These are phyloP conservation scores for Trichoderma citrinoviride DNA, from an alignment of 2,329 filamentous ascomycete species.

Conservation along the genomic window DNA sequence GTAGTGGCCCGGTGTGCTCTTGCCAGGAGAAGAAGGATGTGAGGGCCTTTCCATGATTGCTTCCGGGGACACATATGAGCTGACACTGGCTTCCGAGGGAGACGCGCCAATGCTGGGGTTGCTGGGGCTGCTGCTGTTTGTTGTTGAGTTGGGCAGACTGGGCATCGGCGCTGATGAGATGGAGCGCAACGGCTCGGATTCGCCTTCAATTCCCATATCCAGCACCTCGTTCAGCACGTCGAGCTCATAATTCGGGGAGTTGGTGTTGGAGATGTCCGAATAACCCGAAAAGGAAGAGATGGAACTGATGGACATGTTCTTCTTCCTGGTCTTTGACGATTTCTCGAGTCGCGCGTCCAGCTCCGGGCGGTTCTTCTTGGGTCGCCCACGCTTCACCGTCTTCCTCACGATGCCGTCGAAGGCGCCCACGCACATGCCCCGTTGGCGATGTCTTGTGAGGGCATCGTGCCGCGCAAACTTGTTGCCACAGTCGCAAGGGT, in stretches of 20 bases:
- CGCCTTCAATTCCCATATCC: constrained; percentile 39
- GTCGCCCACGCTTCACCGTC: constrained; percentile 60
- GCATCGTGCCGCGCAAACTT: constrained; percentile 95
- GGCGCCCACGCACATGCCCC: constrained; percentile 93
- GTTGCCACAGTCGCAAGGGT: constrained; percentile 90
- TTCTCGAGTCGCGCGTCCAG: constrained; percentile 57
- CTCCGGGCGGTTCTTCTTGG: constrained; percentile 60
- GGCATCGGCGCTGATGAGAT: constrained; percentile 49
- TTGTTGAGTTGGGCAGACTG: constrained; percentile 28
- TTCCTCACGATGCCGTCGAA: constrained; percentile 73
- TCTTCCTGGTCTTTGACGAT: constrained; percentile 55
- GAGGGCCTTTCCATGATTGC: constrained; percentile 42
- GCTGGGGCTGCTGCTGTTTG: constrained; percentile 28
- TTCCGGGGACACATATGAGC: constrained; percentile 49
- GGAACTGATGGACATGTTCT: constrained; percentile 50
- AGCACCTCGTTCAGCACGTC: constrained; percentile 50
- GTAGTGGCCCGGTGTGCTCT: constrained; percentile 51
- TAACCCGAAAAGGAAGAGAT: constrained; percentile 54
- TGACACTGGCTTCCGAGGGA: constrained; percentile 39
- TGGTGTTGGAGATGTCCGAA: constrained; percentile 55
- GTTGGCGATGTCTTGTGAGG: constrained; percentile 87
- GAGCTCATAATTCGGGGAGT: constrained; percentile 52
- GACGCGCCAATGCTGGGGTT: constrained; percentile 33
- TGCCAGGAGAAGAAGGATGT: constrained; percentile 48
- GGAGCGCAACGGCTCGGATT: constrained; percentile 32